These are phyloP conservation scores for Polymyxa betae DNA, from an alignment of 208 protist species.

Conservation along the genomic window DNA sequence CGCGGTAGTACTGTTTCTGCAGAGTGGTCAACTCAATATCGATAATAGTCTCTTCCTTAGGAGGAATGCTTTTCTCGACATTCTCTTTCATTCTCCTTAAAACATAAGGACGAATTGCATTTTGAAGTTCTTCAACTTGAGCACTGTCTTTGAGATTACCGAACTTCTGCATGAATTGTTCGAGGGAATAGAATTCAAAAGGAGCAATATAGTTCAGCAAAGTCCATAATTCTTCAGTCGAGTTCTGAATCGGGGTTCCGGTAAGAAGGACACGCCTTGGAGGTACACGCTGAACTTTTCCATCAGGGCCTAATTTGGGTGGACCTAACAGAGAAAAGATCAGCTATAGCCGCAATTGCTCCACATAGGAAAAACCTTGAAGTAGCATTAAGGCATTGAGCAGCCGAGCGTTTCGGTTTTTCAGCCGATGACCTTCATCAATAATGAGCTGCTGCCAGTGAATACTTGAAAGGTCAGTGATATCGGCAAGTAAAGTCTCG, in stretches of 20 bases:
- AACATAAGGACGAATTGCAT: constrained; percentile 73
- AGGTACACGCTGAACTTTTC: constrained; percentile 70
- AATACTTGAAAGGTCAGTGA: constrained; percentile 65
- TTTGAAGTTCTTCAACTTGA: constrained; percentile 66
- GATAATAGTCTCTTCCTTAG: constrained; percentile 78
- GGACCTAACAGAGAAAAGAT: constrained; percentile 53
- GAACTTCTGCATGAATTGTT: constrained; percentile 69
- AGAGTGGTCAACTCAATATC: constrained; percentile 74
- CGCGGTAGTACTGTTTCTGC: constrained; percentile 82
- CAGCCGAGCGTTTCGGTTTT: constrained; percentile 68
- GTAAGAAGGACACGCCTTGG: constrained; percentile 56
- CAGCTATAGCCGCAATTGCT: background rate
- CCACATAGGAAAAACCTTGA: constrained; percentile 51
- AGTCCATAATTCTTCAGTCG: constrained; percentile 77
- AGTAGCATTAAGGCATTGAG: constrained; percentile 72
- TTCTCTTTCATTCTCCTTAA: constrained; percentile 91
- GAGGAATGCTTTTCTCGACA: constrained; percentile 93
- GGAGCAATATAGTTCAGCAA: constrained; percentile 83
- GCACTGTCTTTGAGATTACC: constrained; percentile 60
- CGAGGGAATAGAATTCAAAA: constrained; percentile 72
- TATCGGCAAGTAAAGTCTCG: constrained; percentile 74
- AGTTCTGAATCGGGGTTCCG: constrained; percentile 78
- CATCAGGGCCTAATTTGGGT: constrained; percentile 69
- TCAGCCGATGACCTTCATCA: constrained; percentile 77
- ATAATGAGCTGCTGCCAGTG: constrained; percentile 76